Conservation (phyloP, 106 monocot genomes). For the Amphibolis antarctica region DNA sequence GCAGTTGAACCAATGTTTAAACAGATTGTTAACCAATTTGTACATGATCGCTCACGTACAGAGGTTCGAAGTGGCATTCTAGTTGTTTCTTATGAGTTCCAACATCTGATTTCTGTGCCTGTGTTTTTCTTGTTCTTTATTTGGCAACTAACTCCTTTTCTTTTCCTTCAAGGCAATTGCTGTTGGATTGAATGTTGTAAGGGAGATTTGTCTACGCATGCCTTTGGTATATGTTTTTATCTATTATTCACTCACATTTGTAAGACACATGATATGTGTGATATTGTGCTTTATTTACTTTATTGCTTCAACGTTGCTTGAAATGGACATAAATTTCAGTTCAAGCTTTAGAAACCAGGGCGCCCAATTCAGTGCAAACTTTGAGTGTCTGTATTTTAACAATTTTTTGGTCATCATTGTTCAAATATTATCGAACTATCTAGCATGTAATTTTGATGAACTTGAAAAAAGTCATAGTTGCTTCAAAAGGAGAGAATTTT, state of each 20-base stretch:
- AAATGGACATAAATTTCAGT: not conserved
- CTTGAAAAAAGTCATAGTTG: no score
- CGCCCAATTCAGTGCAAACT: not conserved
- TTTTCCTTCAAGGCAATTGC: conserved; percentile 61
- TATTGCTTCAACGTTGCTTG: not conserved
- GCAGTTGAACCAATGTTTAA: conserved; percentile 92
- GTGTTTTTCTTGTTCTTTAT: not conserved
- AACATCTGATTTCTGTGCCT: not conserved
- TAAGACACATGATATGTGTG: not conserved
- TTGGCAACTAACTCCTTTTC: not conserved
- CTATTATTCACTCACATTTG: not conserved
- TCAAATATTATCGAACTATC: no score
- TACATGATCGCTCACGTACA: conserved; percentile 80
- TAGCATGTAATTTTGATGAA: no score
- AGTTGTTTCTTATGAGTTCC: not conserved
- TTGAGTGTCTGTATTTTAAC: no score
- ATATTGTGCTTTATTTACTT: not conserved
- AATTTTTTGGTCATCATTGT: no score
- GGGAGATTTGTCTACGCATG: conserved; percentile 88
- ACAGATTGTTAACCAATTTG: conserved; percentile 91
- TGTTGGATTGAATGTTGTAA: conserved; percentile 82
- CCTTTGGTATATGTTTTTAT: conserved; percentile 51
- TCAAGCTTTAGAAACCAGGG: not conserved
- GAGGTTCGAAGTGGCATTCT: conserved; percentile 40
- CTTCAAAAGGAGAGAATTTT: no score